Evolutionary conservation across 225 moss, liverwort and hornwort genomes (phyloP), one percentile per base, ranked within the genome.

Genomic region (Pleurozium schreberi): DNA sequence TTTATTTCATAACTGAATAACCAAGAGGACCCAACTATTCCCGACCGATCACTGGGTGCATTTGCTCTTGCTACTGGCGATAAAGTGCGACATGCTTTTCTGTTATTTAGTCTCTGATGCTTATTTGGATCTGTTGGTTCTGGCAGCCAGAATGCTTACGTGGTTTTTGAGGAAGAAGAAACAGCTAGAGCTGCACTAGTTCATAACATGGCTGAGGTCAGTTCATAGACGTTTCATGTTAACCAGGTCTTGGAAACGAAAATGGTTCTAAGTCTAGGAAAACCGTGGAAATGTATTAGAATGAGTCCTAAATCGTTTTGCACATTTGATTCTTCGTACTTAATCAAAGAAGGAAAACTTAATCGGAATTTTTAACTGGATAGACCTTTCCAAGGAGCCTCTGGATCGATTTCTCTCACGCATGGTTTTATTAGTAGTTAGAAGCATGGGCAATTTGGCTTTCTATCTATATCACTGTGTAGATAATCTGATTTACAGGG

Each of bases 71-170:
- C 70, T 36, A 40, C 36, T 57, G 28, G 34, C 17, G 52, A 47
- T 81, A 52, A 36, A 52, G 47, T 85, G 55, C 59, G 50, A 25
- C 50, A 17, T 75, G 57, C 79, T 83, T 73, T 82, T 88, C n/a
- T 88, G 34, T 81, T 40, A 23, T 79, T 65, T 88, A 63, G 58
- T 86, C 62, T 75, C 36, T 60, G 80, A 85, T 86, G 62, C 57
- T 63, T 75, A 69, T 38, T 80, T 86, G 88, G 86, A 74, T 89
- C 64, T 83, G 38, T 80, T 89, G 89, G 81, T 86, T 60, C 49
- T 92, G 84, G 74, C 97, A 99, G 98, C 90, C 88, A 96, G 92
- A 99, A 99, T 93, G 98, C 93, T 20, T 99, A 97, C 70, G 93
- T 99, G 55, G 97, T 99, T 18, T 99, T 99, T 88, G 85, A 93